Evolutionary conservation across 2,329 filamentous ascomycete genomes (phyloP).

Genomic region (Nemania abortiva): DNA sequence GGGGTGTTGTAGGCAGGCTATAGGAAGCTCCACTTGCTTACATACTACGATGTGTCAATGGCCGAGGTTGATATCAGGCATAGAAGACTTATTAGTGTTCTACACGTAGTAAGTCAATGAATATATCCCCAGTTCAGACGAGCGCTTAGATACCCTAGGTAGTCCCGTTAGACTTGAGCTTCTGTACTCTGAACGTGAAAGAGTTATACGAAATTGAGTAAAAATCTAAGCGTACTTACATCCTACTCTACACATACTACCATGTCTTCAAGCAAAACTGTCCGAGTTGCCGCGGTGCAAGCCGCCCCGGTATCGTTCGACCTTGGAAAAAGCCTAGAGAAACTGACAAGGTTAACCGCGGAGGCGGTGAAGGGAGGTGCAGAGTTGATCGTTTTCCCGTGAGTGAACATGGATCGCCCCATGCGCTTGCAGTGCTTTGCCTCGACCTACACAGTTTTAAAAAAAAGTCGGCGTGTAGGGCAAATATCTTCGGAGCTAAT

Average conservation of each 20-base stretch:
- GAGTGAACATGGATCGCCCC: conserved; percentile 36
- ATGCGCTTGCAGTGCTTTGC: neutral
- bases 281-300: conserved; percentile 57
- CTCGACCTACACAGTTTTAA: neutral
- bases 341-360: conserved; percentile 51
- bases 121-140: neutral
- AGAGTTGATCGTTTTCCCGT: conserved; percentile 58
- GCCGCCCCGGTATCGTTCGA: conserved; percentile 57
- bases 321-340: conserved; percentile 53
- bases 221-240: neutral
- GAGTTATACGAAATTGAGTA: neutral
- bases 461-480: neutral
- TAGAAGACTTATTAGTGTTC: conserved; percentile 3
- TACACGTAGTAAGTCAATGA: conserved; percentile 4
- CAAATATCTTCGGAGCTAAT: conserved; percentile 10
- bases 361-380: conserved; percentile 54
- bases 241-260: conserved; percentile 10
- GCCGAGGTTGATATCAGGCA: conserved; percentile 10
- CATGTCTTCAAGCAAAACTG: conserved; percentile 41
- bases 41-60: conserved; percentile 1
- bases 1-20: neutral
- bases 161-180: conserved; percentile 16
- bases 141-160: neutral
- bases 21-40: conserved; percentile 28
- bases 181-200: neutral